phyloP scores from a whole-genome alignment of 2,329 filamentous ascomycete genomes.

The Cercospora zeina region DNA sequence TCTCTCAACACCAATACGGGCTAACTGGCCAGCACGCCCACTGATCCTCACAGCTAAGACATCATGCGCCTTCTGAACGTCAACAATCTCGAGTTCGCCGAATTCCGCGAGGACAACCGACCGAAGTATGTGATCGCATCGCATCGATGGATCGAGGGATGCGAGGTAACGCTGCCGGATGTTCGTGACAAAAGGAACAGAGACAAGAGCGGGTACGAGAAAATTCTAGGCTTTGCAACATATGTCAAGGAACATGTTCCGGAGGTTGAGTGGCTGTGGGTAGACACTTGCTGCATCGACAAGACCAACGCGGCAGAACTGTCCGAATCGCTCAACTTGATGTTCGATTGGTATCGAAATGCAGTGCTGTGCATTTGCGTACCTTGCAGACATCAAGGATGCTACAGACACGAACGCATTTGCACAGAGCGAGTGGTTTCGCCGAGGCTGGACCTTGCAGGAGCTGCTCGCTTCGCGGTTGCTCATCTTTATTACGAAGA shows the following conservation, averaged over 20 bases:
- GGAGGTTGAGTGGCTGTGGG: conserved; percentile 28
- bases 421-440: conserved; percentile 29
- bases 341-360: conserved; percentile 30
- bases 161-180: conserved; percentile 23
- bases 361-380: conserved; percentile 28
- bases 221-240: conserved; percentile 26
- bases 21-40: background rate
- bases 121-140: conserved; percentile 28
- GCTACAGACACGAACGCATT: conserved; percentile 12
- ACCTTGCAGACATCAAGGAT: conserved; percentile 25
- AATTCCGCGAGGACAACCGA: conserved; percentile 22
- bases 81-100: conserved; percentile 21
- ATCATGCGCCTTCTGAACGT: conserved; percentile 26
- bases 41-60: background rate
- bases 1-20: background rate
- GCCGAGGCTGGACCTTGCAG: conserved; percentile 32
- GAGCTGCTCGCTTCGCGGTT: conserved; percentile 29
- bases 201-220: conserved; percentile 24
- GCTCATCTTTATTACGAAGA: conserved; percentile 27
- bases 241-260: conserved; percentile 25
- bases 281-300: conserved; percentile 35
- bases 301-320: conserved; percentile 28
- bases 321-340: conserved; percentile 30
- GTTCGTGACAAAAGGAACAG: conserved; percentile 19
- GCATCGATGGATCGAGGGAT: conserved; percentile 24